Percentiles rank a stretch among this genome's conserved stretches.
phyloP scores from a whole-genome alignment of 441 rosid genomes.

The Pelargonium fulgidum region DNA sequence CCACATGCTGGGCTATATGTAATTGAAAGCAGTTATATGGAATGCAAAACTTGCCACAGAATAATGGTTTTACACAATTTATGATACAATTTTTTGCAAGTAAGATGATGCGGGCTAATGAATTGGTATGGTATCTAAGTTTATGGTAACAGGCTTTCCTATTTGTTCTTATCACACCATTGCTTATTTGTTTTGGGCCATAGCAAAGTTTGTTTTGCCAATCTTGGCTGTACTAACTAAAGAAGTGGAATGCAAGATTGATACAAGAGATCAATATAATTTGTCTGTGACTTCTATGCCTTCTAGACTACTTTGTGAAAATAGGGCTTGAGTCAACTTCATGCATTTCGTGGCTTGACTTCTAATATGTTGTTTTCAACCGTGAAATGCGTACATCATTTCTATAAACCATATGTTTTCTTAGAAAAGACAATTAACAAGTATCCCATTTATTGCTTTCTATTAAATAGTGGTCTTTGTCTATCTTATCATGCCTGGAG shows the following conservation, averaged over 20 bases:
- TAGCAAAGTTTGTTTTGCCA: not conserved
- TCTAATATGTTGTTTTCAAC: no score
- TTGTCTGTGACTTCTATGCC: not conserved
- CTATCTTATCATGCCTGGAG: no score
- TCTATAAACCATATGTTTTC: no score
- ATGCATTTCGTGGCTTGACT: not conserved
- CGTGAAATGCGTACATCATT: no score
- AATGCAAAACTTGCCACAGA: constrained; percentile 26
- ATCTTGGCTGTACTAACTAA: not conserved
- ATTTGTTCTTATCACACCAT: constrained; percentile 6
- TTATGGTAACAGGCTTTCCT: constrained; percentile 1
- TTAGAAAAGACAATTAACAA: no score
- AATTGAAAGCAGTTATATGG: constrained; percentile 36
- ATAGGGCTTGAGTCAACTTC: not conserved
- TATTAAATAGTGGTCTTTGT: no score
- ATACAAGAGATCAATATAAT: not conserved
- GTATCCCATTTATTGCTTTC: no score
- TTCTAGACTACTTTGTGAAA: not conserved
- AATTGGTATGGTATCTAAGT: constrained; percentile 14
- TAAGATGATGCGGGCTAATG: constrained; percentile 20
- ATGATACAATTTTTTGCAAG: constrained; percentile 16
- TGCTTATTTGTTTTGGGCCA: not conserved
- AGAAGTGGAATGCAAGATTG: not conserved
- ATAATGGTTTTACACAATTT: constrained; percentile 25
- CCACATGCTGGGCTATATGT: constrained; percentile 33